phyloP scores from a whole-genome alignment of 2,329 filamentous ascomycete genomes.

The Neofusicoccum parvum region DNA sequence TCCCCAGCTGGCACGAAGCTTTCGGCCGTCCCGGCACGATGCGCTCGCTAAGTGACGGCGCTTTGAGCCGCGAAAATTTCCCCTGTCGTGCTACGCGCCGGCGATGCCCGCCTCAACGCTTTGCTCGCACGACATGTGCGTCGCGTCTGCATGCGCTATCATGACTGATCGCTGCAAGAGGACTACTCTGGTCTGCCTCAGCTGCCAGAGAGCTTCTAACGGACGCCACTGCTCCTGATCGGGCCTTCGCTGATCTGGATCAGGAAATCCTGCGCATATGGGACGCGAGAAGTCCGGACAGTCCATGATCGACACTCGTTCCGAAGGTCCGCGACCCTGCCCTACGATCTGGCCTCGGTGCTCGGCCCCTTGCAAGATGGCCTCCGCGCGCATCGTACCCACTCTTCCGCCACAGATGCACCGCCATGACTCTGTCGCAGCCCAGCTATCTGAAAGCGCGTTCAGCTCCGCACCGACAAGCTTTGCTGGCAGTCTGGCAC shows the following conservation, averaged over 20 bases:
- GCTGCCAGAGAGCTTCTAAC: background rate
- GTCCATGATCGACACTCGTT: background rate
- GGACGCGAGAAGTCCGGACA: background rate
- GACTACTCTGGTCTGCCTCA: background rate
- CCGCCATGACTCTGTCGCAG: background rate
- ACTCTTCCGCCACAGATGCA: background rate
- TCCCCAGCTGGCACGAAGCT: background rate
- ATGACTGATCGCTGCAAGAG: background rate
- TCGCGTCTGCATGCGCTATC: no score
- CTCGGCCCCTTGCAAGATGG: background rate
- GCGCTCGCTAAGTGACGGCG: background rate
- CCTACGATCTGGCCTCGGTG: slow-evolving; percentile 15
- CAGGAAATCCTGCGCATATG: background rate
- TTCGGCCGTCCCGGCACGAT: background rate
- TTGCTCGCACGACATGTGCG: background rate
- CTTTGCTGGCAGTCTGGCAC: background rate
- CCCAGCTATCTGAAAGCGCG: background rate
- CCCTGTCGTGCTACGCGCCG: background rate
- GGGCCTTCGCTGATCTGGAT: background rate
- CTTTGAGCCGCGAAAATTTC: background rate
- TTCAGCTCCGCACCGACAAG: background rate
- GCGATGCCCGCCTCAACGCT: background rate
- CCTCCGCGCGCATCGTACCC: slow-evolving; percentile 4
- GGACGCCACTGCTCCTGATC: background rate
- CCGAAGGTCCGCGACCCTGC: background rate